Evolutionary conservation across 129 eudicot genomes (phyloP).

Genomic region (Pulicaria dysenterica): DNA sequence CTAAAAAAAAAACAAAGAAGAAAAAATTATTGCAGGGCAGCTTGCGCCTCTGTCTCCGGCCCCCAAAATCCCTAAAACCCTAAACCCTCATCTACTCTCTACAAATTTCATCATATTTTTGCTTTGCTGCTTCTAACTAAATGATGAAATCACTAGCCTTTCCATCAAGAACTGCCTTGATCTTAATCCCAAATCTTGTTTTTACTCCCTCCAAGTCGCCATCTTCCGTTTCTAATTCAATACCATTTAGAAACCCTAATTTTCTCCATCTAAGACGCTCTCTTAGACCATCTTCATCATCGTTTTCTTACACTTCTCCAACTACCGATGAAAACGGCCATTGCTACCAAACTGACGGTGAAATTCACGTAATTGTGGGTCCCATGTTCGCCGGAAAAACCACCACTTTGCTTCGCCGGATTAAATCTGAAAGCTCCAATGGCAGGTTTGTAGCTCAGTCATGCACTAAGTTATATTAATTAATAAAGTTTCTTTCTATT

Average conservation of each 20-base stretch:
- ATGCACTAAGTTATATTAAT: not conserved
- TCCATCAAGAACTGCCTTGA: conserved; percentile 40
- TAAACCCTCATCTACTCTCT: conserved; percentile 23
- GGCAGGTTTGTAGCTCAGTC: conserved; percentile 64
- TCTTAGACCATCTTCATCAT: conserved; percentile 15
- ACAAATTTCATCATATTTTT: not conserved
- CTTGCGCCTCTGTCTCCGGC: not conserved
- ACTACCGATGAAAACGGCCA: conserved; percentile 18
- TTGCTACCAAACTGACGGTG: conserved; percentile 41
- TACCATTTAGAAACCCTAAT: conserved; percentile 38
- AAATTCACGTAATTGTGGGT: conserved; percentile 81
- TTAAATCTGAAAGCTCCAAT: conserved; percentile 60
- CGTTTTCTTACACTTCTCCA: conserved; percentile 7
- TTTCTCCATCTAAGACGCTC: conserved; percentile 12
- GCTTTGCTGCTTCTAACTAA: not conserved
- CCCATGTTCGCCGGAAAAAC: conserved; percentile 98
- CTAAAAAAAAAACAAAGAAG: too few relatives aligned
- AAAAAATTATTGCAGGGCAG: too few relatives aligned
- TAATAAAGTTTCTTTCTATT: not conserved
- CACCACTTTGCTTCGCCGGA: conserved; percentile 72
- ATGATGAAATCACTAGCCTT: conserved; percentile 66
- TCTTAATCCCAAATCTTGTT: conserved; percentile 39
- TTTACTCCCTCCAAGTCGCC: conserved; percentile 29
- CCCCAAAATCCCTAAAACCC: conserved; percentile 17
- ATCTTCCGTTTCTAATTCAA: conserved; percentile 26